phyloP scores from a whole-genome alignment of 2,329 filamentous ascomycete species.

The Colletotrichum brevisporum region DNA sequence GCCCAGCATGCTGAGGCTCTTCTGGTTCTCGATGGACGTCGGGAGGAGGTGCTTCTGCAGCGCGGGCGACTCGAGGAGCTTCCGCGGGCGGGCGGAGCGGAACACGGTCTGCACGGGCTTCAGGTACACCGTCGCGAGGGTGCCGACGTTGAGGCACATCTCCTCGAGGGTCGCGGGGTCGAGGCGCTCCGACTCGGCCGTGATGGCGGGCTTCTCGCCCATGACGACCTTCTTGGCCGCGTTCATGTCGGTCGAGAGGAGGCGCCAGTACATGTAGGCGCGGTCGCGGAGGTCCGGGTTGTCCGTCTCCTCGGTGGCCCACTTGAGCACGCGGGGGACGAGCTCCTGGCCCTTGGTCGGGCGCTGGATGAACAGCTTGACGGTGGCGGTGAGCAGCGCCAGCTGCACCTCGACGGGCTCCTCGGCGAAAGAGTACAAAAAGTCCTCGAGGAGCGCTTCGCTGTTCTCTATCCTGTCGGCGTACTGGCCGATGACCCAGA shows the following conservation, averaged over 20 bases:
- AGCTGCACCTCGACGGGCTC: conserved; percentile 98
- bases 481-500: conserved; percentile 99
- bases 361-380: conserved; percentile 97
- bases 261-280: conserved; percentile 99
- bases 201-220: conserved; percentile 97
- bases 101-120: conserved; percentile 99
- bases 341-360: conserved; percentile 95
- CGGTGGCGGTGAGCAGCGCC: too few species aligned
- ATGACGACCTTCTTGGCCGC: conserved; percentile 92
- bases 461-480: conserved; percentile 98
- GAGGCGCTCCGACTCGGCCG: conserved; percentile 94
- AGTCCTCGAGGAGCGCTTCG: conserved; percentile 93
- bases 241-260: conserved; percentile 91
- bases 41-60: conserved; percentile 81
- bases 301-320: conserved; percentile 99
- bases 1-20: conserved; percentile 72
- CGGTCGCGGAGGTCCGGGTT: conserved; percentile 96
- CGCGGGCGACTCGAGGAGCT: conserved; percentile 85
- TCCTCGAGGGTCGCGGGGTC: conserved; percentile 94
- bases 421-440: conserved; percentile 92
- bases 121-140: conserved; percentile 96
- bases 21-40: conserved; percentile 69
- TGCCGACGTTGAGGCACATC: conserved; percentile 96
- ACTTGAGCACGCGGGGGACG: conserved; percentile 95
- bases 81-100: conserved; percentile 85